Evolutionary conservation across 208 protist species (phyloP).

Genomic region (Trichomonas vaginalis): DNA sequence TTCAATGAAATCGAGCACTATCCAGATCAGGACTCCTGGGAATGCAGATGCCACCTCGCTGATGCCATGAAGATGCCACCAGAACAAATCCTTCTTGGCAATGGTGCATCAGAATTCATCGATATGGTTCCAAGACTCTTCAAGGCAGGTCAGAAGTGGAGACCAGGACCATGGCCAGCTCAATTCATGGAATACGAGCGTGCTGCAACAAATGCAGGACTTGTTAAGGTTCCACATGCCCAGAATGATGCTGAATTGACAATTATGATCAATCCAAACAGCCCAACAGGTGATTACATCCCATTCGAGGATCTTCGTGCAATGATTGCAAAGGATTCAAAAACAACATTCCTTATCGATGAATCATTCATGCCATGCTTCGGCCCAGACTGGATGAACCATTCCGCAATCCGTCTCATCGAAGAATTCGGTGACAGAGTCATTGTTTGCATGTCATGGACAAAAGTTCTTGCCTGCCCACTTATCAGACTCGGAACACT

Average conservation of each 20-base stretch:
- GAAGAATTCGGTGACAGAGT: background rate
- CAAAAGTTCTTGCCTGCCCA: background rate
- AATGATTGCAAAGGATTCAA: background rate
- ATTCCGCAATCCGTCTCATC: background rate
- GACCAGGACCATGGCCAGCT: background rate
- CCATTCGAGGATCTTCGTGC: background rate
- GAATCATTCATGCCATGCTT: background rate
- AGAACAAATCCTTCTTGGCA: background rate
- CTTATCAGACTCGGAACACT: background rate
- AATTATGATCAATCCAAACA: slow-evolving; percentile 19
- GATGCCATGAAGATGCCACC: background rate
- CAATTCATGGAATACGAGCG: slow-evolving; percentile 16
- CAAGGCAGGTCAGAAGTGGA: background rate
- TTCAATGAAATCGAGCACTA: slow-evolving; percentile 4
- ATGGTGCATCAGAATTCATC: slow-evolving; percentile 9
- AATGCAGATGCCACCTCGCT: background rate
- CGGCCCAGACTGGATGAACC: background rate
- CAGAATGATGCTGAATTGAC: background rate
- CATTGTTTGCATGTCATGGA: background rate
- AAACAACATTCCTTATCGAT: background rate
- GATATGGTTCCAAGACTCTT: background rate
- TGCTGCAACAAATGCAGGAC: background rate
- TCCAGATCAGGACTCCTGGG: background rate
- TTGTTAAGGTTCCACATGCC: background rate
- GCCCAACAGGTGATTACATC: slow-evolving; percentile 11